Evolutionary conservation across 192 early-diverging fungal species (phyloP).

Genomic region (Coemansia sp.): DNA sequence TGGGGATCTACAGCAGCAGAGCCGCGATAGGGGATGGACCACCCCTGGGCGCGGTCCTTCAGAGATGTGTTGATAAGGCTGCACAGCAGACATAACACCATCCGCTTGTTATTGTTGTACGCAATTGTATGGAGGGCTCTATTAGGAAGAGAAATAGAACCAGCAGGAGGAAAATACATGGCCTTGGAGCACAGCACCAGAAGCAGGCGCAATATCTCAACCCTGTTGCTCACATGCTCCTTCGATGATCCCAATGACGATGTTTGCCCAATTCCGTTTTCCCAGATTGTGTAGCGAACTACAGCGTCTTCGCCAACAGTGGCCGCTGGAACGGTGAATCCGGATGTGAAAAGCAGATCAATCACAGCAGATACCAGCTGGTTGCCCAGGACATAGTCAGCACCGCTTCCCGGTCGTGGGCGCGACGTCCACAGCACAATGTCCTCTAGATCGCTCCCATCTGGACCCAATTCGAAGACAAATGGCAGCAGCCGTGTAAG

Average conservation of each 20-base stretch:
- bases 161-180: slow-evolving; percentile 68
- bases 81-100: slow-evolving; percentile 76
- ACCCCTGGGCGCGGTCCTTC: slow-evolving; percentile 81
- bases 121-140: slow-evolving; percentile 38
- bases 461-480: slow-evolving; percentile 66
- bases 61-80: slow-evolving; percentile 83
- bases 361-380: slow-evolving; percentile 57
- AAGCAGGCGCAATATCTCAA: slow-evolving; percentile 78
- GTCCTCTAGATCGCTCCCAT: slow-evolving; percentile 33
- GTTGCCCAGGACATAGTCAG: slow-evolving; percentile 52
- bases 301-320: slow-evolving; percentile 48
- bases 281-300: slow-evolving; percentile 73
- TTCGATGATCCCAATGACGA: slow-evolving; percentile 66
- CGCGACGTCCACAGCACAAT: slow-evolving; percentile 49
- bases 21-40: slow-evolving; percentile 89
- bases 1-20: slow-evolving; percentile 69
- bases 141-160: slow-evolving; percentile 27
- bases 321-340: slow-evolving; percentile 66
- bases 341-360: slow-evolving; percentile 66
- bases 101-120: slow-evolving; percentile 59
- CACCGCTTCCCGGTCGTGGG: slow-evolving; percentile 44
- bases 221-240: slow-evolving; percentile 71
- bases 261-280: slow-evolving; percentile 73
- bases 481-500: slow-evolving; percentile 84
- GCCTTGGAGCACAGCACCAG: slow-evolving; percentile 75